phyloP scores from a whole-genome alignment of 768 basidiomycete genomes.

The Suillus alpinus region DNA sequence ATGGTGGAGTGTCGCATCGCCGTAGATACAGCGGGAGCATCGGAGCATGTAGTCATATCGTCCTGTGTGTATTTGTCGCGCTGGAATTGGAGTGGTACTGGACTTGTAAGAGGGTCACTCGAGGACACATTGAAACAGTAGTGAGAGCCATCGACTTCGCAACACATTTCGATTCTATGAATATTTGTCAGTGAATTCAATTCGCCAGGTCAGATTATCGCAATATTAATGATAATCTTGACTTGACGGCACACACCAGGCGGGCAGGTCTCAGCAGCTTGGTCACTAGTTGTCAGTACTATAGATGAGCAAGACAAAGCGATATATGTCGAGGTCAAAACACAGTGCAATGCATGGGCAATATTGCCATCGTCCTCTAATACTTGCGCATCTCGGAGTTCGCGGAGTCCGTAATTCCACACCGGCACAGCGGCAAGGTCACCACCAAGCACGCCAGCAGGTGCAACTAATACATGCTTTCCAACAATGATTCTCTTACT shows the following conservation, averaged over 20 bases:
- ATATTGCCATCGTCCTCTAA: neutral
- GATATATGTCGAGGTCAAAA: neutral
- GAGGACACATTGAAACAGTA: neutral
- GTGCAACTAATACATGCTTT: neutral
- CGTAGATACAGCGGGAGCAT: neutral
- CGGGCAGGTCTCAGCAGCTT: neutral
- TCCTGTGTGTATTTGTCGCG: neutral
- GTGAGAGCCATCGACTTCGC: neutral
- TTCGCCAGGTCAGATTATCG: neutral
- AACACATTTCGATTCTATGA: neutral
- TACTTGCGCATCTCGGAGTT: neutral
- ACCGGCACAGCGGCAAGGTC: slow-evolving; percentile 17
- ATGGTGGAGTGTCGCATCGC: neutral
- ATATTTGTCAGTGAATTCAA: neutral
- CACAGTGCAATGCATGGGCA: neutral
- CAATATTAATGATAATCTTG: neutral
- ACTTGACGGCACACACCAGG: neutral
- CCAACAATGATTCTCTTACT: slow-evolving; percentile 18
- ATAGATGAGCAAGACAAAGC: neutral
- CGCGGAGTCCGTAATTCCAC: neutral
- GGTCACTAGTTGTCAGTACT: neutral
- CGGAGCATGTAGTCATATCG: neutral
- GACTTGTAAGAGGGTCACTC: neutral
- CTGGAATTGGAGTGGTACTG: neutral
- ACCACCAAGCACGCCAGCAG: neutral